Base-by-base conservation (phyloP, 2,329 filamentous ascomycete species). In the Neocucurbitaria cava region DNA sequence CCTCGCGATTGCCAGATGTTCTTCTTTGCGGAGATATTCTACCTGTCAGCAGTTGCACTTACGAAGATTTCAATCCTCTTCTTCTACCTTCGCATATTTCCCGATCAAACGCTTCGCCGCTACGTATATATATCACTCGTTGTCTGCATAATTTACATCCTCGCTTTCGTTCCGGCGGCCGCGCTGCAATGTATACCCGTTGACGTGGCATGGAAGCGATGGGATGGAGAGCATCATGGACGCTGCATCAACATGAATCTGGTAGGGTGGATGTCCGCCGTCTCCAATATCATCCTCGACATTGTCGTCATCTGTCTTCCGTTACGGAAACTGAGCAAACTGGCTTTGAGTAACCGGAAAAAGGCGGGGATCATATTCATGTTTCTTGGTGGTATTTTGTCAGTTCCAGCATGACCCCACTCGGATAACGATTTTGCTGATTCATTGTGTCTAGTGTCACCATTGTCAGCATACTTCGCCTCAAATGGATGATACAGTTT, bases 401-500 rank as follows among this genome's bases (percentile, higher is more conserved):
- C 68, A 64, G 76, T 67, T 20, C 35, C 20, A 30, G 4, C 18
- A 4, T n/a, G 2, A 3, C 2, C 2, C 20, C 20, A 9, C 24
- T 9, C 24, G 5, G 5, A 2, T 26, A 9, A 26, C 24, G 9
- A 5, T 5, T 26, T 26, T 20, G 7, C 46, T 58, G 6, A 54
- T 36, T 23, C 13, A 15, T 6, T 2, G 1, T 26, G 24, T 8
- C 23, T 33, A 80, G 77, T 48, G 77, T 79, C 35, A 81, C 77
- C 2, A 55, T 81, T n/a, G 70, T 81, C 54, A 79, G 77, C 50
- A 73, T 77, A 23, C 62, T 81, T 24, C 76, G 79, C 8, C 62
- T 81, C 3, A 72, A 76, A 21, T 77, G 73, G 18, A 67, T 81
- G 41, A 73, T 81, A 33, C 65, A 75, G 20, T 81, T 81, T 56